Evolutionary conservation across 345 rosid species (phyloP).

Genomic region (Pseudoturritis turrita): DNA sequence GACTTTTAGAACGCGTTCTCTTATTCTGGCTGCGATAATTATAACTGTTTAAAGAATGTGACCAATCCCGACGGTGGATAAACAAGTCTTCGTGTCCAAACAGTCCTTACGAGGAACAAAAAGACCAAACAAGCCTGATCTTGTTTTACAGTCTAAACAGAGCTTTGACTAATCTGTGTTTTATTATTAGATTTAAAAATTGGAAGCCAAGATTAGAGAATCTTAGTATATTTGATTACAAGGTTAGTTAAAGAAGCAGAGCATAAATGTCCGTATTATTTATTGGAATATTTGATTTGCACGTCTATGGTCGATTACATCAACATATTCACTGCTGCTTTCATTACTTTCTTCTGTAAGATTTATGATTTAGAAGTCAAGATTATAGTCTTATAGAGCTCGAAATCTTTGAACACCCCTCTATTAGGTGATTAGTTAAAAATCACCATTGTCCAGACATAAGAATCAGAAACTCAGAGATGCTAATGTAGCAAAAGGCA

Average conservation of each 20-base stretch:
- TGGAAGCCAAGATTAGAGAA: too few relatives aligned
- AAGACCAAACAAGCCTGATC: background rate
- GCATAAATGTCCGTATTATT: too few relatives aligned
- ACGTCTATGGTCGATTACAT: background rate
- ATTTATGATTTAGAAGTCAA: too few relatives aligned
- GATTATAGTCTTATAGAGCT: background rate
- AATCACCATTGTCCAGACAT: background rate
- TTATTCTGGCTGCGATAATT: background rate
- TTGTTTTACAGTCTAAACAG: background rate
- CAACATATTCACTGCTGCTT: too few relatives aligned
- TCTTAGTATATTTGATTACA: too few relatives aligned
- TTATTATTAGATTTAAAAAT: too few relatives aligned
- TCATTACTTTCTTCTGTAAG: too few relatives aligned
- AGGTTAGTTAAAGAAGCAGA: too few relatives aligned
- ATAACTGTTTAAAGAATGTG: background rate
- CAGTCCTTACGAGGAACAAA: background rate
- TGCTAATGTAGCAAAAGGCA: constrained; percentile 42
- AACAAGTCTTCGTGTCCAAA: constrained; percentile 1
- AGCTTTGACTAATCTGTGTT: background rate
- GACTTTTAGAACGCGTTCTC: constrained; percentile 18
- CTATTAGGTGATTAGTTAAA: background rate
- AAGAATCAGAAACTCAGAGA: constrained; percentile 45
- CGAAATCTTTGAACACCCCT: background rate
- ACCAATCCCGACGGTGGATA: constrained; percentile 21
- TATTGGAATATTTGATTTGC: background rate